These are phyloP conservation scores for Fonsecaea multimorphosa DNA, from an alignment of 2,329 filamentous ascomycete genomes.

Conservation along the genomic window DNA sequence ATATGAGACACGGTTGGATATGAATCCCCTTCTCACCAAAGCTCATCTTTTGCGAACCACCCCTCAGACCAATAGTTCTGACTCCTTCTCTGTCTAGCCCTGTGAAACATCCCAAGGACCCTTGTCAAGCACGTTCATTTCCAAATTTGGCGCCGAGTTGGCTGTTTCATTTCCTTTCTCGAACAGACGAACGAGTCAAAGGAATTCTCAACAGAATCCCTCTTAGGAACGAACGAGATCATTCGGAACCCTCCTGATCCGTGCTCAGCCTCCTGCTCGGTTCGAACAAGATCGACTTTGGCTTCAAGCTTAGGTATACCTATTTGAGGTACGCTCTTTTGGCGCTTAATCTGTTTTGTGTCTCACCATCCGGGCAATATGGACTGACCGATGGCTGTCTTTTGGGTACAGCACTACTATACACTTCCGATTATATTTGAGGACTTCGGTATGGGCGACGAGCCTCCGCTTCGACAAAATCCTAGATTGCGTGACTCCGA, in stretches of 20 bases:
- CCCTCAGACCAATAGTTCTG: slow-evolving; percentile 27
- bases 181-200: slow-evolving; percentile 23
- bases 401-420: slow-evolving; percentile 43
- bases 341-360: slow-evolving; percentile 18
- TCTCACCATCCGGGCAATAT: slow-evolving; percentile 26
- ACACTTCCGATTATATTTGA: slow-evolving; percentile 43
- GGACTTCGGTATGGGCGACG: slow-evolving; percentile 41
- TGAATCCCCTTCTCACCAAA: slow-evolving; percentile 26
- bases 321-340: slow-evolving; percentile 35
- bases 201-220: slow-evolving; percentile 15
- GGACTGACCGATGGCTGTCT: slow-evolving; percentile 42
- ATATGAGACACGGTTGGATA: slow-evolving; percentile 31
- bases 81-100: slow-evolving; percentile 29
- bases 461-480: slow-evolving; percentile 57
- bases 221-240: slow-evolving; percentile 24
- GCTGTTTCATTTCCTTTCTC: slow-evolving; percentile 34
- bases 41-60: slow-evolving; percentile 13
- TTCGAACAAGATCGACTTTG: slow-evolving; percentile 21
- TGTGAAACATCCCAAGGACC: slow-evolving; percentile 29
- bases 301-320: slow-evolving; percentile 27
- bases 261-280: slow-evolving; percentile 32
- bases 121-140: slow-evolving; percentile 31
- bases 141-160: slow-evolving; percentile 36
- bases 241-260: slow-evolving; percentile 32
- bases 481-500: slow-evolving; percentile 75